Evolutionary conservation across 495 filamentous ascomycete genomes (phyloP), one percentile per base, ranked within the genome.

Genomic region (Tuber brumale): DNA sequence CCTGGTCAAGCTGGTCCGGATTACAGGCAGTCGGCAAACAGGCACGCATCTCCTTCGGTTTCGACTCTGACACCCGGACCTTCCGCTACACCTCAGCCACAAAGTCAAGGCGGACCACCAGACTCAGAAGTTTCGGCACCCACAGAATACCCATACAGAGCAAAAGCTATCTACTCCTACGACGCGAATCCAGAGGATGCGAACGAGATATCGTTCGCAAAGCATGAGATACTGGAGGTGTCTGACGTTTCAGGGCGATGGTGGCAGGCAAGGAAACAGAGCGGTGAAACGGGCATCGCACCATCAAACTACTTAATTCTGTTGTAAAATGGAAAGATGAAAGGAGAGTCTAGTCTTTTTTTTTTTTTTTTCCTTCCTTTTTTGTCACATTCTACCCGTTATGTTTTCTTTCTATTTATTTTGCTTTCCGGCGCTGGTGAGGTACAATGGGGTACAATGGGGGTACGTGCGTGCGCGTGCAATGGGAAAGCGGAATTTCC

Each of bases 211-310:
- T 94, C 92, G 79, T 99, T 99, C 87, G 87, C 90, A 70, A 98
- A 98, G 85, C 93, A 98, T 80, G 95, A 99, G 85, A 93, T 97
- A 74, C 87, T 99, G 69, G 95, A 99, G 84, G 95, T 99, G 74
- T 97, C 93, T 69, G 95, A 99, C 81, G 96, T 99, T 74, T 97
- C 93, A 81, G 95, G 95, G 43, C 86, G 95, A 85, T 99, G 95
- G 95, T 99, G 95, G 95, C 95, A 99, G 86, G 95, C 95, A 77
- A 90, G 93, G 86, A 97, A 98, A 86, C 89, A 93, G 83, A 97
- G 85, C 78, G 95, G 95, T 82, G 94, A 97, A 80, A 97, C 95
- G 72, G 95, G 95, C 80, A 97, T 98, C 84, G 95, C 95, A 73
- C 95, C 95, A 31, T 97, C 93, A 78, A 99, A 99, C 86, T 99